Evolutionary conservation across 805 yeast genomes (phyloP), one percentile per base, ranked within the genome.

Genomic region (Starmerella vitae): DNA sequence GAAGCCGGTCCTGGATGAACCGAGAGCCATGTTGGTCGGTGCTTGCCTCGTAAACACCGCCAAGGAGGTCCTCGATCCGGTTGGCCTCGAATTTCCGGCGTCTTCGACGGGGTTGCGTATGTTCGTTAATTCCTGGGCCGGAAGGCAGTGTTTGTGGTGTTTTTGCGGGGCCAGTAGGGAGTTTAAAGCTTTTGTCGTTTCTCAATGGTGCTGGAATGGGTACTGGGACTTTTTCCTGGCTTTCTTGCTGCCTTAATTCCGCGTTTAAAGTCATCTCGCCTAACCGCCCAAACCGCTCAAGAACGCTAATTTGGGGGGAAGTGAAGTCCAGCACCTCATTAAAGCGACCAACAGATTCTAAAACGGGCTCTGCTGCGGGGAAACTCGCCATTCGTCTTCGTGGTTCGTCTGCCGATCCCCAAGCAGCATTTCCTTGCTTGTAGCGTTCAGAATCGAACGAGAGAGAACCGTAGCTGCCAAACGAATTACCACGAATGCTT

Each of bases 21-120:
- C 99, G 69, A 4, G 97, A 86, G 3, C 99, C 99, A 57, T 85
- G 93, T 61, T 91, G 99, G 61, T 91, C 98, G 49, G 82, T 82
- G 36, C 94, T 74, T 51, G 91, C 88, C 59, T 88, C 97, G 43
- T 80, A 68, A 4, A 91, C 91, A 56, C 79, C 85, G 6, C 94
- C 94, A 49, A 74, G 72, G 26, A 88, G 76, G 54, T 82, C 93
- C 25, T 44, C 47, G 9, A 44, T 27, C n/a, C 41, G 15, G 8
- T 45, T 41, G 4, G 47, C 36, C 10, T 39, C 42, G 20, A 24
- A 24, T 26, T 43, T 37, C 27, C 38, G 41, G n/a, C 27, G 27
- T 13, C 44, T 38, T 18, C 26, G 34, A 12, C n/a, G n/a, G n/a
- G n/a, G n/a, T n/a, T n/a, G n/a, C n/a, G n/a, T n/a, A n/a, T n/a